Base-by-base conservation (phyloP, 2,329 filamentous ascomycete species). In the Monosporascus sp. region DNA sequence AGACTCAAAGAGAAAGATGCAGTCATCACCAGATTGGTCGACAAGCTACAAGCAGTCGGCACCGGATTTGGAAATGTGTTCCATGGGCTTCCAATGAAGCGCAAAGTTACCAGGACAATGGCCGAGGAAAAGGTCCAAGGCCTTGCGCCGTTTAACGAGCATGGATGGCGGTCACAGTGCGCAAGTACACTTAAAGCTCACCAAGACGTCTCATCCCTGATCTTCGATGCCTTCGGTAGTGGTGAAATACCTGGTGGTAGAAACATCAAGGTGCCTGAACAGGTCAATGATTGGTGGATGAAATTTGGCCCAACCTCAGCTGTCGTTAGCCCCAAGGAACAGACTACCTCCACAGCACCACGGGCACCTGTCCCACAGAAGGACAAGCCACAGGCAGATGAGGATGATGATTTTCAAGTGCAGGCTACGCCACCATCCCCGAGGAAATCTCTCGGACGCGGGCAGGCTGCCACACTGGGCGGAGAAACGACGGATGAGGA, bases 21-120 rank as follows among this genome's bases (percentile, higher is more conserved):
- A 2, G 70, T 82, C 19, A 74, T 84, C 40, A 64, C 65, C 11
- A 79, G 75, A 55, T 65, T 84, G 17, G 59, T 78, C 4, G 79
- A 83, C 60, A 83, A 83, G 64, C 66, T 84, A 1, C 78, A 79
- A 54, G 72, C 74, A 2, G 72, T 75, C 50, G 78, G 78, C 2
- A 77, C 70, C 0, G 76, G 79, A 0, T 64, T 82, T 8, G 80
- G 82, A 54, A 71, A 79, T 55, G 70, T 82, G 9, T 84, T 84
- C 63, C 76, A 76, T 35, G 60, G 72, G 6, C 65, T 82, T 3
- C 74, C 77, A 0, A 73, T 75, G 0, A 79, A 77, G 56, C 75
- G 75, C 44, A 78, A 73, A 55, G 63, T 75, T 6, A 71, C 72
- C 5, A 72, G 79, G 50, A 63, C 69, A 5, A 63, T 63, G 5